Evolutionary conservation across 495 filamentous ascomycete species (phyloP).

Genomic region (Daldinia childiae): DNA sequence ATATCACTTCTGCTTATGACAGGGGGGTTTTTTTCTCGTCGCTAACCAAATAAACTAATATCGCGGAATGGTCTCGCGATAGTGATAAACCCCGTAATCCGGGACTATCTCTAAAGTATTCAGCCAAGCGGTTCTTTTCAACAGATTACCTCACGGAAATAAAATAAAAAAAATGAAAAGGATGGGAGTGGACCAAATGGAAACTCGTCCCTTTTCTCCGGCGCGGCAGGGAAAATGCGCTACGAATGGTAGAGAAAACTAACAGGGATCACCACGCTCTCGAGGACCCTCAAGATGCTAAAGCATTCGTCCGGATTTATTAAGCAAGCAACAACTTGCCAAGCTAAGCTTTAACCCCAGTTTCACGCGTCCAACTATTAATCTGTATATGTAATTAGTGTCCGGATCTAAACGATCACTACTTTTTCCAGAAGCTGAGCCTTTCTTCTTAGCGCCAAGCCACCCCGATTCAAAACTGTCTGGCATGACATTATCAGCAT

Average conservation of each 20-base stretch:
- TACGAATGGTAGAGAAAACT: constrained; percentile 13
- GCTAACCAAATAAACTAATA: background rate
- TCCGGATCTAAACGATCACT: constrained; percentile 27
- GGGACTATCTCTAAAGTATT: background rate
- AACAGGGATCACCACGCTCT: constrained; percentile 11
- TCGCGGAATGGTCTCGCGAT: background rate
- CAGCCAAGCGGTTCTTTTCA: constrained; percentile 17
- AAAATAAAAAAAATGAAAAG: constrained; percentile 10
- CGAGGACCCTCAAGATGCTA: background rate
- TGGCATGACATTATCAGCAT: background rate
- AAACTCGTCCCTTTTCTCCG: constrained; percentile 42
- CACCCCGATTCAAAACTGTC: constrained; percentile 18
- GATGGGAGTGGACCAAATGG: constrained; percentile 5
- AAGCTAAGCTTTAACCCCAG: constrained; percentile 21
- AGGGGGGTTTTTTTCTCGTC: too few species aligned
- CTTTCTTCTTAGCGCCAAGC: constrained; percentile 22
- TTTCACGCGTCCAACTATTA: constrained; percentile 18
- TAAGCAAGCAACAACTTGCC: background rate
- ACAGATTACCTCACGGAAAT: constrained; percentile 35
- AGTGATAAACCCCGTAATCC: background rate
- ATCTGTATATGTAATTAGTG: constrained; percentile 17
- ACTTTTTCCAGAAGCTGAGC: constrained; percentile 33
- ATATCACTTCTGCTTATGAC: constrained; percentile 19
- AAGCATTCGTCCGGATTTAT: constrained; percentile 36
- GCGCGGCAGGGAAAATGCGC: constrained; percentile 27